Evolutionary conservation across 2,329 filamentous ascomycete species (phyloP).

Genomic region (Myriosclerotinia duriaeana): DNA sequence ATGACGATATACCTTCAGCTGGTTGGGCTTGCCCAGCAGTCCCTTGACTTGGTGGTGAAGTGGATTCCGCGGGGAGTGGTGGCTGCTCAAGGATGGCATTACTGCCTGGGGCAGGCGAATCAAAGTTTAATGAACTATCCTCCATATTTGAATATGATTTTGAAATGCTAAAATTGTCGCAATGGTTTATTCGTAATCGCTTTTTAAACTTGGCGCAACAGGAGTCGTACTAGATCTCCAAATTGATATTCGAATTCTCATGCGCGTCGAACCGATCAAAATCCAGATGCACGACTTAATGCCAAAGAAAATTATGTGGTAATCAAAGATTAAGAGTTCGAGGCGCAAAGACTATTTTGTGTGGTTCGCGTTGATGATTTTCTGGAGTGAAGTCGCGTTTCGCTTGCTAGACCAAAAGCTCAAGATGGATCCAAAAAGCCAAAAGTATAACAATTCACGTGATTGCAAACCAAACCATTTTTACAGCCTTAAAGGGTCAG

Average conservation of each 20-base stretch:
- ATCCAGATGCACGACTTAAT: background rate
- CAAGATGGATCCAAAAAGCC: slow-evolving; percentile 21
- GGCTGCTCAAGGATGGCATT: slow-evolving; percentile 58
- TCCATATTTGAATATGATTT: slow-evolving; percentile 51
- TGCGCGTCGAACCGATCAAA: slow-evolving; percentile 21
- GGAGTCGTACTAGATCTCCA: slow-evolving; percentile 24
- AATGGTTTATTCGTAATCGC: slow-evolving; percentile 30
- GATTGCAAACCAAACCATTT: background rate
- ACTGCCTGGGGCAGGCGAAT: slow-evolving; percentile 56
- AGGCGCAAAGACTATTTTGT: slow-evolving; percentile 23
- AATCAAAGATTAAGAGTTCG: slow-evolving; percentile 12
- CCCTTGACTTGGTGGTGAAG: slow-evolving; percentile 32
- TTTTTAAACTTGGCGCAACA: slow-evolving; percentile 26
- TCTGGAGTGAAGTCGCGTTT: slow-evolving; percentile 22
- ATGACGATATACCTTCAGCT: slow-evolving; percentile 48
- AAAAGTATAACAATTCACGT: slow-evolving; percentile 17
- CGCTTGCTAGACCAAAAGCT: slow-evolving; percentile 18
- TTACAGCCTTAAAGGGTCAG: background rate
- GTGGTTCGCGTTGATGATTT: slow-evolving; percentile 25
- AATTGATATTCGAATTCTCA: slow-evolving; percentile 26
- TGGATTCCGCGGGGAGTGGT: slow-evolving; percentile 49
- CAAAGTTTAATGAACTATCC: slow-evolving; percentile 55
- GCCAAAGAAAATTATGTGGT: slow-evolving; percentile 2
- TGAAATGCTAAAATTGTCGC: slow-evolving; percentile 35
- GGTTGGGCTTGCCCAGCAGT: slow-evolving; percentile 41